phyloP scores from a whole-genome alignment of 495 filamentous ascomycete genomes.

The Aspergillus avenaceus region DNA sequence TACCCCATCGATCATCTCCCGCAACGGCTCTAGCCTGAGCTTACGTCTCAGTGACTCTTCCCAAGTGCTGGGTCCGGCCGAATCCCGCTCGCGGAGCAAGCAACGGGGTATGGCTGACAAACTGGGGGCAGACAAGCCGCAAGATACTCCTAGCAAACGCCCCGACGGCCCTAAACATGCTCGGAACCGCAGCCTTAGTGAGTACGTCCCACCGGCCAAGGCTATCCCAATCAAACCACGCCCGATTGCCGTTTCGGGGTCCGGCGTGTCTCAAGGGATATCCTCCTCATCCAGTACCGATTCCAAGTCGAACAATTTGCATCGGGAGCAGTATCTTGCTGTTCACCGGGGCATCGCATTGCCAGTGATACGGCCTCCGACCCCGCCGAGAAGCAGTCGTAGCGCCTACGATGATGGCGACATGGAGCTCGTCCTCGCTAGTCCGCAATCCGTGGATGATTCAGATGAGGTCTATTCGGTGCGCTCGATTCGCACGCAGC shows the following conservation, averaged over 20 bases:
- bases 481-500: conserved; percentile 42
- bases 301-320: conserved; percentile 52
- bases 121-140: conserved; percentile 30
- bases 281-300: conserved; percentile 37
- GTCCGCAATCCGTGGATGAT: conserved; percentile 12
- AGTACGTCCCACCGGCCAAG: conserved; percentile 72
- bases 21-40: conserved; percentile 32
- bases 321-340: conserved; percentile 77
- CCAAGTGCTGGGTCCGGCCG: conserved; percentile 30
- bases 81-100: conserved; percentile 30
- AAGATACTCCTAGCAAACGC: conserved; percentile 30
- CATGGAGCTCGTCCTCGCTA: conserved; percentile 28
- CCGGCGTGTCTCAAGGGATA: conserved; percentile 36
- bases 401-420: conserved; percentile 37
- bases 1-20: conserved; percentile 35
- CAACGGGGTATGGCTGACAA: conserved; percentile 34
- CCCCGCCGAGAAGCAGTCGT: conserved; percentile 62
- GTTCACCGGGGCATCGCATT: conserved; percentile 65
- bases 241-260: conserved; percentile 66
- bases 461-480: conserved; percentile 40
- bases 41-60: conserved; percentile 39
- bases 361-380: conserved; percentile 60
- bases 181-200: conserved; percentile 80
- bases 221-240: conserved; percentile 57
- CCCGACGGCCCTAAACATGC: conserved; percentile 38